A percentile compares a stretch with the other conserved stretches of the same genome.
Evolutionary conservation across 805 yeast species (phyloP).

Genomic region (Metschnikowia matae): DNA sequence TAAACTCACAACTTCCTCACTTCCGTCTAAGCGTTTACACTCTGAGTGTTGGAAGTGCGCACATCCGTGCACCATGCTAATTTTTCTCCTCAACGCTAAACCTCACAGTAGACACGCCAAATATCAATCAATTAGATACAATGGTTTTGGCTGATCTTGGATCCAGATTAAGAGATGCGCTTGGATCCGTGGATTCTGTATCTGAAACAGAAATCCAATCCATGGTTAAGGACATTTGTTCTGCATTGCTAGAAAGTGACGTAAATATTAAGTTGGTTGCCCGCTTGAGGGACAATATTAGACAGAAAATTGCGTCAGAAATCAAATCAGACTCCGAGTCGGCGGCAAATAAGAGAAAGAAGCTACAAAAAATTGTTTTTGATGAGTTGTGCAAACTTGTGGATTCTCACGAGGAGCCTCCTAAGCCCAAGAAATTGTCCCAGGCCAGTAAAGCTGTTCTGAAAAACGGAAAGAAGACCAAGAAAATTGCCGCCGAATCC

Average conservation of each 20-base stretch:
- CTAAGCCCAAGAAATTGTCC: constrained; percentile 79
- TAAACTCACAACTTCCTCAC: too few species aligned
- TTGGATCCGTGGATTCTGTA: constrained; percentile 39
- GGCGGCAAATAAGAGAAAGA: constrained; percentile 67
- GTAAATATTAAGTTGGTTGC: constrained; percentile 86
- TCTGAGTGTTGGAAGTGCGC: neutral
- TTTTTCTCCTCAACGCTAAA: constrained; percentile 3
- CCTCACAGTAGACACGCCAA: neutral
- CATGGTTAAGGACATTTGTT: constrained; percentile 83
- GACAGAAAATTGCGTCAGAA: constrained; percentile 47
- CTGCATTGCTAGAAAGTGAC: constrained; percentile 90
- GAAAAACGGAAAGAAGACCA: constrained; percentile 27
- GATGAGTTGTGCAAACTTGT: constrained; percentile 88
- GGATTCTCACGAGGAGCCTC: constrained; percentile 61
- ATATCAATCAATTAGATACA: neutral
- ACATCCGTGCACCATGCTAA: constrained; percentile 2
- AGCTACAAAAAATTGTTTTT: constrained; percentile 86
- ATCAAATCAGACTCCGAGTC: constrained; percentile 46
- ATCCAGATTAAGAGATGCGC: constrained; percentile 39
- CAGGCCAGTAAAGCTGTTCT: constrained; percentile 18
- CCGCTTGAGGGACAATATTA: constrained; percentile 60
- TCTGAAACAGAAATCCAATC: constrained; percentile 35
- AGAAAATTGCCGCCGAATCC: constrained; percentile 17
- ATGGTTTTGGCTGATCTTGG: constrained; percentile 48
- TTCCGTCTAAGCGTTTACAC: neutral